Evolutionary conservation across 2,329 filamentous ascomycete genomes (phyloP).

Genomic region (Phoma sp.): DNA sequence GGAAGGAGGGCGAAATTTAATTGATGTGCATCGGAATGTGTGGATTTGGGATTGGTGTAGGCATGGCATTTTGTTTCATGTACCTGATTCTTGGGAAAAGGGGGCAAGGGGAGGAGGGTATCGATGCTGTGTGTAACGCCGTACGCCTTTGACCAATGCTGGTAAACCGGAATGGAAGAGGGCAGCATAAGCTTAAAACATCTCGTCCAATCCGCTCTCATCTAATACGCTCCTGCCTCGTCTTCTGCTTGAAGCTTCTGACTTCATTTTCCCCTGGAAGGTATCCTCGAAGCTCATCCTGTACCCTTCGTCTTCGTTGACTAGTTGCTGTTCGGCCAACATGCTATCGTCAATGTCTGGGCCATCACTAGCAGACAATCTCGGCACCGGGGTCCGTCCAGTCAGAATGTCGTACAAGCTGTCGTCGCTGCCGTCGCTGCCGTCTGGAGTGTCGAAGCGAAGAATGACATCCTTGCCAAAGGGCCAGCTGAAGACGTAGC

Average conservation of each 20-base stretch:
- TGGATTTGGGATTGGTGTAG: not conserved
- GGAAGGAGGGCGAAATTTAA: not conserved
- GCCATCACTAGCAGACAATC: conserved; percentile 23
- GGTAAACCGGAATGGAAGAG: not conserved
- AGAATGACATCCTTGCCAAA: conserved; percentile 48
- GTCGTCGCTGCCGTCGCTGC: conserved; percentile 52
- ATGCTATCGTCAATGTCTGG: conserved; percentile 15
- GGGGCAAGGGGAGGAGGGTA: not conserved
- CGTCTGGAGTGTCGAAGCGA: conserved; percentile 36
- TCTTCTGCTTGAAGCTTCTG: not conserved
- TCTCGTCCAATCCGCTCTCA: conserved; percentile 45
- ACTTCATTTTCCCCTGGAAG: conserved; percentile 34
- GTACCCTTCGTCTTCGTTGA: conserved; percentile 19
- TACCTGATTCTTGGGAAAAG: not conserved
- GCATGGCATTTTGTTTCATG: not conserved
- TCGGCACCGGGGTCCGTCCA: conserved; percentile 52
- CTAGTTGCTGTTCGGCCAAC: conserved; percentile 14
- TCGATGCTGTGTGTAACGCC: not conserved
- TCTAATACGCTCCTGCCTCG: conserved; percentile 32
- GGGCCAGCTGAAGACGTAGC: conserved; percentile 51
- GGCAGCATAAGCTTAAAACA: conserved; percentile 32
- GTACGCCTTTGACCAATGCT: not conserved
- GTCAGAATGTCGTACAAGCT: conserved; percentile 56
- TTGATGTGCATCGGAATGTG: not conserved
- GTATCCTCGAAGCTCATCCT: conserved; percentile 51